A percentile compares a stretch with the other conserved stretches of the same genome.
Evolutionary conservation across 345 rosid genomes (phyloP).

Genomic region (Salix exigua): DNA sequence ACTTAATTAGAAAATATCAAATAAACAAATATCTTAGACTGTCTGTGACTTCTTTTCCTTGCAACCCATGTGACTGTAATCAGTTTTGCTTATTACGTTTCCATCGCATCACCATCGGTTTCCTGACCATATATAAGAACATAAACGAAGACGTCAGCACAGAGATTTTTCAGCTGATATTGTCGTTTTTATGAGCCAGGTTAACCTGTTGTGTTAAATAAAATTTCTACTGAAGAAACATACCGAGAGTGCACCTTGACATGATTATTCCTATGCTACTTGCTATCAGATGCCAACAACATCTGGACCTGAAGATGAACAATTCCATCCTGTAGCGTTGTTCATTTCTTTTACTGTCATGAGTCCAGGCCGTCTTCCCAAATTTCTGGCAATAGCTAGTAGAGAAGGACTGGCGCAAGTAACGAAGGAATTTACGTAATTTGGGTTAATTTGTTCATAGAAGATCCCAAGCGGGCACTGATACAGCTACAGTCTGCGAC

Average conservation of each 20-base stretch:
- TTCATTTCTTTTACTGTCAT: neutral
- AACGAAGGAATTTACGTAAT: neutral
- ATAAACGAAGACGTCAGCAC: neutral
- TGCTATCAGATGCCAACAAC: neutral
- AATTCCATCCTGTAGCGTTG: neutral
- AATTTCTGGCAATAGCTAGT: neutral
- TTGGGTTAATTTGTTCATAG: neutral
- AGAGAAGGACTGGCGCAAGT: no score
- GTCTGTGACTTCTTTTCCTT: slow-evolving; percentile 1
- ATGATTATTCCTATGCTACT: neutral
- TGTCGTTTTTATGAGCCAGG: neutral
- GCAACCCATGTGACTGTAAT: slow-evolving; percentile 30
- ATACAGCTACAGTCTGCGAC: neutral
- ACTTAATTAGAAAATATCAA: no score
- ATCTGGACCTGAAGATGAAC: neutral
- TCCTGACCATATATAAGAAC: slow-evolving; percentile 1
- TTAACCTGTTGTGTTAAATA: neutral
- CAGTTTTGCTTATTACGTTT: slow-evolving; percentile 7
- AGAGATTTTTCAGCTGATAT: neutral
- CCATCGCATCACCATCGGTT: slow-evolving; percentile 18
- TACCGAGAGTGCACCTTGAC: neutral
- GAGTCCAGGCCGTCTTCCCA: neutral
- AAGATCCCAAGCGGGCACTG: neutral
- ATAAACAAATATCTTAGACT: no score
- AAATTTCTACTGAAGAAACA: neutral